Conservation (phyloP, 139 green algal genomes). For the Auxenochlorella pyrenoidosa region DNA sequence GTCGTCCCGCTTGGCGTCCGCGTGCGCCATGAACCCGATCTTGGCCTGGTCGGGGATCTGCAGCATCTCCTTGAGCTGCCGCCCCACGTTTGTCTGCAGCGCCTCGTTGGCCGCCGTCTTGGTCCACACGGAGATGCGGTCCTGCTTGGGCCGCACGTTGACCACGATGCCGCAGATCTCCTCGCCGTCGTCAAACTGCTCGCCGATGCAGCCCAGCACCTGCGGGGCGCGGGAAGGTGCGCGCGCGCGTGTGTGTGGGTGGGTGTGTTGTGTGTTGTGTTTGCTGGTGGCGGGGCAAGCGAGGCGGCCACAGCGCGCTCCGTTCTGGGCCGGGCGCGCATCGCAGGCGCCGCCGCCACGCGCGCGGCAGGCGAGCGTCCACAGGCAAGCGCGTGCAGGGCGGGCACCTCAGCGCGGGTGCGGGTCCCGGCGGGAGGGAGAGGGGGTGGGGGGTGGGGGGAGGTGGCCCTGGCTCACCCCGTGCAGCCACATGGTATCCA, state of each 20-base stretch:
- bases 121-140: conserved; percentile 96
- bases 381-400: too few species aligned
- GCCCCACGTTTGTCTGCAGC: conserved; percentile 85
- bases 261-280: too few species aligned
- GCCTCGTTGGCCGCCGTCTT: conserved; percentile 92
- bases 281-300: too few species aligned
- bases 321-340: too few species aligned
- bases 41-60: conserved; percentile 77
- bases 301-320: too few species aligned
- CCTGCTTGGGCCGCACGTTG: conserved; percentile 87
- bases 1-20: conserved; percentile 84
- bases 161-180: conserved; percentile 97
- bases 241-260: too few species aligned
- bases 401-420: too few species aligned
- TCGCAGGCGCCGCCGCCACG: too few species aligned
- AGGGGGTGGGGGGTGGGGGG: too few species aligned
- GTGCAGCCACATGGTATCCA: conserved; percentile 97
- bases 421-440: too few species aligned
- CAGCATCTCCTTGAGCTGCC: conserved; percentile 93
- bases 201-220: conserved; percentile 96
- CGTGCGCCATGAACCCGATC: conserved; percentile 93
- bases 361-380: too few species aligned
- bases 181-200: conserved; percentile 97
- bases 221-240: conserved; percentile 40
- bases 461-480: conserved; percentile 71